Evolutionary conservation across 176 grass and related monocot genomes (phyloP), one percentile per base, ranked within the genome.

Genomic region (Oryza brachyantha): DNA sequence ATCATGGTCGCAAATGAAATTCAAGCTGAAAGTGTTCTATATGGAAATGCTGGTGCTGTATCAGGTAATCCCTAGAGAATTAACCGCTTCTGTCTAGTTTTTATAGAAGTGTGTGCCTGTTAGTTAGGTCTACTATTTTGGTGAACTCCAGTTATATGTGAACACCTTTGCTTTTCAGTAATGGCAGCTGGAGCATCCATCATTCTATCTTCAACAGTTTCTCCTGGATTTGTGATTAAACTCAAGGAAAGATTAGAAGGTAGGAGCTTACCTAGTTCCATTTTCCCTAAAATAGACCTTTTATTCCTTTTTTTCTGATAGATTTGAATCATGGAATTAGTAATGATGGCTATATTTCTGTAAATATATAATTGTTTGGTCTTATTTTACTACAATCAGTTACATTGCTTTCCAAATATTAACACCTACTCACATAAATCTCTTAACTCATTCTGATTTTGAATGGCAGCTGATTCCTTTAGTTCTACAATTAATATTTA

Each of bases 1-100:
- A 76, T 97, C 84, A 97, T 97, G 91, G 94, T 97, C 78, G 91
- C 94, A 90, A 97, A 90, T 92, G 91, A 97, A 87, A 45, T 81
- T 88, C 94, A 97, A 84, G 91, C 91, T 79, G 94, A 94, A 90
- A 97, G 73, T 94, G 94, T 97, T 76, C 66, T 97, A 75, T 97
- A 92, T 77, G 94, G 94, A 75, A 84, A 80, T 83, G 72, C 77
- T 70, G 89, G 89, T 80, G 89, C 94, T 68, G 77, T 97, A 42
- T 83, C 85, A 77, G 89, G 94, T 97, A 86, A 86, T 61, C 55
- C 77, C 42, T 89, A 64, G 16, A 60, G 52, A 75, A 76, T 34
- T 74, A 54, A 29, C 59, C 70, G 61, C 25, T 73, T 74, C 26
- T 29, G 27, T 76, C 68, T 38, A 79, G 16, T 41, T 36, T 66